phyloP scores from a whole-genome alignment of 2,329 filamentous ascomycete species.

The Stemphylium beticola region DNA sequence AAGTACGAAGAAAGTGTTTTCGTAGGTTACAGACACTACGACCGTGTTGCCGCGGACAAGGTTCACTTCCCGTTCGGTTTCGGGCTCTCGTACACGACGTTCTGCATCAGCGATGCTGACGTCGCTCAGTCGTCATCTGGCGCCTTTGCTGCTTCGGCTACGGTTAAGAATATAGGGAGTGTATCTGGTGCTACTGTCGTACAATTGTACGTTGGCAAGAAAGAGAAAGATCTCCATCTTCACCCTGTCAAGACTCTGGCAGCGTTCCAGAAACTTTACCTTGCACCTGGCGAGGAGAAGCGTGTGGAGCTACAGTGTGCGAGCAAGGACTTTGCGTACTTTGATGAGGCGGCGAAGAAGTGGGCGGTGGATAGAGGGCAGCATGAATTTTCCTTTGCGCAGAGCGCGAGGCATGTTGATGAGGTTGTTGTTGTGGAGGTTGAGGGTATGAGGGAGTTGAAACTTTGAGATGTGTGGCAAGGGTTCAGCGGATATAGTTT shows the following conservation, averaged over 20 bases:
- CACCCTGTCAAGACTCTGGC: slow-evolving; percentile 72
- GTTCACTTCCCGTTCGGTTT: slow-evolving; percentile 49
- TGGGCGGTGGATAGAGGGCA: slow-evolving; percentile 41
- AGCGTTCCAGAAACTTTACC: slow-evolving; percentile 68
- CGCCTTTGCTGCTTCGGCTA: slow-evolving; percentile 42
- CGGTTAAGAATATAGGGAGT: slow-evolving; percentile 60
- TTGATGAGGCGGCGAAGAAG: slow-evolving; percentile 32
- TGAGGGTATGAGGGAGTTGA: slow-evolving; percentile 26
- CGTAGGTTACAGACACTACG: slow-evolving; percentile 63
- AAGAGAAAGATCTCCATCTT: slow-evolving; percentile 17
- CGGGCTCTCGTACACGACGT: slow-evolving; percentile 49
- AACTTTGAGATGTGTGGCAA: slow-evolving; percentile 14
- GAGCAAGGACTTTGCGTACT: slow-evolving; percentile 41
- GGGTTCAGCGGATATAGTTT: neutral
- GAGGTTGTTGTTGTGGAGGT: slow-evolving; percentile 30
- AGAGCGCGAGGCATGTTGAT: slow-evolving; percentile 36
- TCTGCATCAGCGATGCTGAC: slow-evolving; percentile 57
- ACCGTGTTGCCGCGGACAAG: slow-evolving; percentile 66
- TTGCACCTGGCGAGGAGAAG: slow-evolving; percentile 65
- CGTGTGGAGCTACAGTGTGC: slow-evolving; percentile 57
- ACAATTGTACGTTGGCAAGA: slow-evolving; percentile 66
- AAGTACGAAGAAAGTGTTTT: slow-evolving; percentile 61
- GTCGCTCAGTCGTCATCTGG: slow-evolving; percentile 65
- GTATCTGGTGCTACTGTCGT: slow-evolving; percentile 58
- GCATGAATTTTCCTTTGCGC: slow-evolving; percentile 44